Conservation (phyloP, 2,329 filamentous ascomycete species). For the Xylariaceae sp. region DNA sequence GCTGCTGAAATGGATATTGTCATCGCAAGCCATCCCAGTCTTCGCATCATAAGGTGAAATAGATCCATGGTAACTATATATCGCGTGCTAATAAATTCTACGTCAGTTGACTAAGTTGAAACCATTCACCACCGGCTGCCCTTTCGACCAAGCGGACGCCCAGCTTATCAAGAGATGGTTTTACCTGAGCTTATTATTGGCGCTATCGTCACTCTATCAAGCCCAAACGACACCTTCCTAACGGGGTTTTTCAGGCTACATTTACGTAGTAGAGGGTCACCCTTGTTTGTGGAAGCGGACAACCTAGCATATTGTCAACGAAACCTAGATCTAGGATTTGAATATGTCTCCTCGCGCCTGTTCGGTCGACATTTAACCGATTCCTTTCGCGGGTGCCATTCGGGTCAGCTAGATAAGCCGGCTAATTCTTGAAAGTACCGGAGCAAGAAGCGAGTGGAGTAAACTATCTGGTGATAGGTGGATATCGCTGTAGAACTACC, state of each 20-base stretch:
- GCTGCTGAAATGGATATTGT: neutral
- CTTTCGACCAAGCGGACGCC: no score
- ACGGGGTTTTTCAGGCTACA: neutral
- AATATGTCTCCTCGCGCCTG: neutral
- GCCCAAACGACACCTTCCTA: slow-evolving; percentile 11
- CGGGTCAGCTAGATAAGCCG: neutral
- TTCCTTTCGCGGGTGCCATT: neutral
- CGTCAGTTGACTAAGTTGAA: no score
- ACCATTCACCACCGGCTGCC: no score
- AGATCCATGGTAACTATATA: neutral
- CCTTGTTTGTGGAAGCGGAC: slow-evolving; percentile 6
- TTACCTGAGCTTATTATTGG: neutral
- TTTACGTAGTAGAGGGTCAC: neutral
- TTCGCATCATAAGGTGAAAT: neutral
- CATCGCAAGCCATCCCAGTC: neutral
- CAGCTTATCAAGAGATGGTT: no score
- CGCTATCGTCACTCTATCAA: neutral
- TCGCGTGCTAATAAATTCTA: no score
- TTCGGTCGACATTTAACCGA: slow-evolving; percentile 20
- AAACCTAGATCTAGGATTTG: neutral
- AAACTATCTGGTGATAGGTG: no score
- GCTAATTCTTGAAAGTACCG: slow-evolving; percentile 1
- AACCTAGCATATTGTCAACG: neutral
- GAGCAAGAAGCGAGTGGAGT: no score
- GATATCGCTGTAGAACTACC: no score